Evolutionary conservation across 202 grass and related monocot genomes (phyloP).

Genomic region (Schoenoplectus tabernaemontani): DNA sequence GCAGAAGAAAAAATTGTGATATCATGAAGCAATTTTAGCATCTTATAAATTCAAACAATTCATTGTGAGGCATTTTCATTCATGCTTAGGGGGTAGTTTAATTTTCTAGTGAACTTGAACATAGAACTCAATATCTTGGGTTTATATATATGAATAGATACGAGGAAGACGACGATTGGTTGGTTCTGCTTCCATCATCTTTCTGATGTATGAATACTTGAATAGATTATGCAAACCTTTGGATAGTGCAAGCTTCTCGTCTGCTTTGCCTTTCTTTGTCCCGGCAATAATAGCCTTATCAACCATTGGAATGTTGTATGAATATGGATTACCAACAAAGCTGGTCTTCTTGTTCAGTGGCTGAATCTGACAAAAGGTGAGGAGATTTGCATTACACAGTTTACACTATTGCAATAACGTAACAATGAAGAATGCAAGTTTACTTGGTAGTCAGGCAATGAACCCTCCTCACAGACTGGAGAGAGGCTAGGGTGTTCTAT

Average conservation of each 20-base stretch:
- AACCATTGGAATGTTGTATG: constrained; percentile 67
- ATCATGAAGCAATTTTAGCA: neutral
- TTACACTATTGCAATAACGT: neutral
- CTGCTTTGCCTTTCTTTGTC: constrained; percentile 42
- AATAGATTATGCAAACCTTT: constrained; percentile 46
- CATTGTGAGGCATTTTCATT: neutral
- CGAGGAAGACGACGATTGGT: neutral
- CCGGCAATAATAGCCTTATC: constrained; percentile 66
- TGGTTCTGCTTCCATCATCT: neutral
- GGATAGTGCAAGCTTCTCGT: constrained; percentile 54
- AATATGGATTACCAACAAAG: constrained; percentile 41
- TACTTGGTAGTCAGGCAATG: constrained; percentile 34
- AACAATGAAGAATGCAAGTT: constrained; percentile 25
- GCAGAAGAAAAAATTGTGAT: neutral
- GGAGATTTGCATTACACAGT: neutral
- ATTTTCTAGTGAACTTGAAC: neutral
- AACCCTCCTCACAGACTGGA: constrained; percentile 44
- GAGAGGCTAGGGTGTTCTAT: constrained; percentile 62
- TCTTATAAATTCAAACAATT: neutral
- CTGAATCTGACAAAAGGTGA: neutral
- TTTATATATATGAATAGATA: constrained; percentile 18
- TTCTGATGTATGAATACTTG: neutral
- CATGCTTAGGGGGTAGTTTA: neutral
- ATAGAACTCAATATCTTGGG: neutral
- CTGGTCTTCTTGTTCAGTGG: constrained; percentile 15